Percentiles rank a stretch among this genome's conserved stretches.
These are phyloP conservation scores for Hericium alpestre DNA, from an alignment of 768 basidiomycete species.

Conservation along the genomic window DNA sequence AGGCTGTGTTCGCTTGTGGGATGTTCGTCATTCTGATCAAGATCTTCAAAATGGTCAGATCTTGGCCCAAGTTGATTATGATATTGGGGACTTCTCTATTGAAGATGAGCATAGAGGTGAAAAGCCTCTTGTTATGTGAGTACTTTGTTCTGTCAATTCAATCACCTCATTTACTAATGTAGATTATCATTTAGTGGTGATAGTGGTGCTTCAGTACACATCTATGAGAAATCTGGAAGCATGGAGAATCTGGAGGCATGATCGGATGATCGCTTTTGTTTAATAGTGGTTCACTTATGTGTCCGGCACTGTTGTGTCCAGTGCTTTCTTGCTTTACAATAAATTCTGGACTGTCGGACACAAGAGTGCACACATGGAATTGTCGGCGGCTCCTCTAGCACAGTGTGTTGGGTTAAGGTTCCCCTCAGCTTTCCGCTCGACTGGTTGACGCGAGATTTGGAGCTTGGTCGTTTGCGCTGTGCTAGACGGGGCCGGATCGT, in stretches of 20 bases:
- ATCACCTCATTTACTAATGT: neutral
- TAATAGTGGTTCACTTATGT: too few species aligned
- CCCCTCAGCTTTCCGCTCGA: too few species aligned
- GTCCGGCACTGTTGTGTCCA: too few species aligned
- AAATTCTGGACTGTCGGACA: too few species aligned
- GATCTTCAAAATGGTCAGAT: conserved; percentile 9
- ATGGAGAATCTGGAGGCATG: neutral
- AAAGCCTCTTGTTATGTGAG: conserved; percentile 11
- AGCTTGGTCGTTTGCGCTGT: neutral
- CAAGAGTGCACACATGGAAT: too few species aligned
- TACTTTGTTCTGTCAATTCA: neutral
- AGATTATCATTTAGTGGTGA: conserved; percentile 6
- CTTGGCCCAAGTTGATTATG: conserved; percentile 6
- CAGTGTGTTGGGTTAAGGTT: too few species aligned
- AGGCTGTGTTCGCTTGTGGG: conserved; percentile 14
- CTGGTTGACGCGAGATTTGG: too few species aligned
- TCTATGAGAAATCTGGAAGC: conserved; percentile 6
- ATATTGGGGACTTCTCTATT: conserved; percentile 13
- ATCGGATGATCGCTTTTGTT: too few species aligned
- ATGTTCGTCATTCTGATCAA: conserved; percentile 8
- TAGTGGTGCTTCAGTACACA: conserved; percentile 10
- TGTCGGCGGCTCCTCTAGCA: too few species aligned
- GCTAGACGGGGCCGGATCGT: neutral
- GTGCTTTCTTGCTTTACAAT: too few species aligned
- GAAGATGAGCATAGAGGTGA: conserved; percentile 9